Conservation (phyloP, 2,329 filamentous ascomycete genomes). For the Colletotrichum sansevieriae region DNA sequence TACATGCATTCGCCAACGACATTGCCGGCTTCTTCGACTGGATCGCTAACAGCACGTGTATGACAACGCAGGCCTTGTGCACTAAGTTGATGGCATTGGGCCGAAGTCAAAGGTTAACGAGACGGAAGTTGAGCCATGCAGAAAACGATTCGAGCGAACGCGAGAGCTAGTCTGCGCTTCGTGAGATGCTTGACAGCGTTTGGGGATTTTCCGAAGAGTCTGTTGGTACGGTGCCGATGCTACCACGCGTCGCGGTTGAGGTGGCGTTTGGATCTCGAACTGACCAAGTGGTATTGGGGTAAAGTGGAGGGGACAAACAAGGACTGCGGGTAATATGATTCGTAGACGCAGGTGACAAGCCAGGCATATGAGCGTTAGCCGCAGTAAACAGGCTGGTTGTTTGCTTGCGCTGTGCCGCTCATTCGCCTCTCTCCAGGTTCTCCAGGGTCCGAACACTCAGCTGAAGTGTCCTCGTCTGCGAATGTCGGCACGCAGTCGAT, state of each 20-base stretch:
- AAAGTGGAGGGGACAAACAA: slow-evolving; percentile 15
- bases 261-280: slow-evolving; percentile 1
- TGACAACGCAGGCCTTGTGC: neutral
- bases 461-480: neutral
- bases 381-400: neutral
- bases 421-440: slow-evolving; percentile 9
- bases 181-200: neutral
- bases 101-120: neutral
- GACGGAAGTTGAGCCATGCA: neutral
- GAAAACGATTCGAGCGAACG: neutral
- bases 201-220: neutral
- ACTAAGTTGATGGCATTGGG: neutral
- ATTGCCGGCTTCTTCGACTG: neutral
- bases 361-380: neutral
- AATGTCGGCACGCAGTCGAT: neutral
- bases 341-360: slow-evolving; percentile 11
- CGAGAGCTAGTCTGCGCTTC: neutral
- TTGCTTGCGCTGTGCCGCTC: slow-evolving; percentile 15
- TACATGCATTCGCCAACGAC: slow-evolving; percentile 9
- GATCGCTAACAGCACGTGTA: neutral
- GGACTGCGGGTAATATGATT: neutral
- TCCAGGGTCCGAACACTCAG: neutral
- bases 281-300: neutral
- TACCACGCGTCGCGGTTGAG: neutral
- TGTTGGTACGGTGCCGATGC: neutral